Conservation (phyloP, 2,329 filamentous ascomycete genomes). For the Didymella sp. region DNA sequence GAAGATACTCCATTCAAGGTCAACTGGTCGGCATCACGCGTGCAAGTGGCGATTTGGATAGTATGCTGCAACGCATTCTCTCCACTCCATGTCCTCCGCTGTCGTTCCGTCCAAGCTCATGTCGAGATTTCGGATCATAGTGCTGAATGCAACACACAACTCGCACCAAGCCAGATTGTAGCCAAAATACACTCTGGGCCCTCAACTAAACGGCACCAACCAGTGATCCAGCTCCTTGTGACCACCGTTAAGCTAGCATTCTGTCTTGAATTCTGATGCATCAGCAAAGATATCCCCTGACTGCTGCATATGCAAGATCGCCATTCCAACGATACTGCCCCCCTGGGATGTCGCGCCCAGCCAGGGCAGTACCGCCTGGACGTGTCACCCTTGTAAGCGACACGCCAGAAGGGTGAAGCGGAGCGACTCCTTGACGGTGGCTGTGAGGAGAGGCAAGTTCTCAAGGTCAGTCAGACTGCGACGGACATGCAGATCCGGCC, state of each 20-base stretch:
- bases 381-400: constrained; percentile 3
- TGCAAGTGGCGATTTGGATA: constrained; percentile 10
- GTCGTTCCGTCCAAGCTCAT: constrained; percentile 2
- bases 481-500: neutral
- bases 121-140: constrained; percentile 1
- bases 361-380: neutral
- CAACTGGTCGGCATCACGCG: neutral
- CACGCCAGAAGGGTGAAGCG: constrained; percentile 3
- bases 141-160: constrained; percentile 3
- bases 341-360: neutral
- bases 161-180: constrained; percentile 8
- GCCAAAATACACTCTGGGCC: constrained; percentile 3
- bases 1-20: neutral
- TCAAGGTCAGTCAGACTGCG: neutral
- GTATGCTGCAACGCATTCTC: constrained; percentile 5
- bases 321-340: constrained; percentile 1
- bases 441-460: neutral
- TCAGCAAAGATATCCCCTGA: constrained; percentile 1
- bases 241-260: neutral
- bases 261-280: neutral
- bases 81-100: constrained; percentile 5
- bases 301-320: constrained; percentile 2
- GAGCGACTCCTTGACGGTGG: constrained; percentile 6
- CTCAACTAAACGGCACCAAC: constrained; percentile 4
- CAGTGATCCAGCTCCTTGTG: constrained; percentile 3